Conservation (phyloP, 768 basidiomycete genomes). For the Stropharia rugosoannulata region DNA sequence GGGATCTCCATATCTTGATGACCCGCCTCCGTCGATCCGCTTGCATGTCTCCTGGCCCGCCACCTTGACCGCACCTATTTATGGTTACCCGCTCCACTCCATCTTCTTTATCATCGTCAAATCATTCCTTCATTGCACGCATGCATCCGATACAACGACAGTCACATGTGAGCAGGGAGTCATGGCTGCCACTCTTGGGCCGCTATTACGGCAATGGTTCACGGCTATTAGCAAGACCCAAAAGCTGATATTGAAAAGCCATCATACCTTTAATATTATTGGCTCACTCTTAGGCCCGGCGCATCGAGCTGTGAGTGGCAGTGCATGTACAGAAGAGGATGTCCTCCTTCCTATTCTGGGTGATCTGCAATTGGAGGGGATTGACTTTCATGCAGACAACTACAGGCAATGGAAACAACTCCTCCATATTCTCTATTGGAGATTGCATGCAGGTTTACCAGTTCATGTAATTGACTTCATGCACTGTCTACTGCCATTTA, state of each 20-base stretch:
- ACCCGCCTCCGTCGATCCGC: conserved; percentile 4
- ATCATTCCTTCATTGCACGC: neutral
- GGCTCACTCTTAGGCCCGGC: neutral
- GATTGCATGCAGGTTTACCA: neutral
- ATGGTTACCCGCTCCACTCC: neutral
- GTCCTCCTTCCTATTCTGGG: neutral
- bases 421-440: neutral
- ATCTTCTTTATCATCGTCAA: neutral
- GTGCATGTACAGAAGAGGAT: neutral
- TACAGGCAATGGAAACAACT: neutral
- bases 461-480: neutral
- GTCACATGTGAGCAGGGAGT: too few relatives aligned
- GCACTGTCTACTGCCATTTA: neutral
- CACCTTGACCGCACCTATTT: neutral
- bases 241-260: neutral
- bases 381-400: neutral
- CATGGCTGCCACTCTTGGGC: too few relatives aligned
- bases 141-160: too few relatives aligned
- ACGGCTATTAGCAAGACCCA: neutral
- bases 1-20: conserved; percentile 5
- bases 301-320: neutral
- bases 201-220: neutral
- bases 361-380: neutral
- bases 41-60: conserved; percentile 14
- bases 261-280: neutral